A percentile compares a stretch with the other conserved stretches of the same genome.
Conservation (phyloP, 2,329 filamentous ascomycete species). For the Passalora sequoiae region DNA sequence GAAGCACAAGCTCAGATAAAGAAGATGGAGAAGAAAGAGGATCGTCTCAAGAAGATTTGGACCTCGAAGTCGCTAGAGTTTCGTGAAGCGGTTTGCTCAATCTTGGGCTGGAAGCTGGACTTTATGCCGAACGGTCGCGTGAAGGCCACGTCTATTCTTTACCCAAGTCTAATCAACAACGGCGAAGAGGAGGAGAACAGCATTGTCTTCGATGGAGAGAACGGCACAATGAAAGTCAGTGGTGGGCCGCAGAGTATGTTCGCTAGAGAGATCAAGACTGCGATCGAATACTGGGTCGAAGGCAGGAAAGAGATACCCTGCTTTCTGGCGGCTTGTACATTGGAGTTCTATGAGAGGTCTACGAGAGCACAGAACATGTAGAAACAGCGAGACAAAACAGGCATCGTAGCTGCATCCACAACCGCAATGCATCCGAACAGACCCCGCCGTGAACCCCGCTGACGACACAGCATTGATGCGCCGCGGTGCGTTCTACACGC, state of each 20-base stretch:
- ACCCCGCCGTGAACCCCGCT: not conserved
- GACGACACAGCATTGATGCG: too few species aligned
- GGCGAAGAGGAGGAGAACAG: conserved; percentile 53
- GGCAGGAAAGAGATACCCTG: conserved; percentile 90
- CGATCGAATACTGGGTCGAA: conserved; percentile 94
- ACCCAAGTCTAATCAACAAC: conserved; percentile 45
- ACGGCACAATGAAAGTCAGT: conserved; percentile 95
- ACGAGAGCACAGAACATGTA: conserved; percentile 30
- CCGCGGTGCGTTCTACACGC: too few species aligned
- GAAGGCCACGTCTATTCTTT: conserved; percentile 80
- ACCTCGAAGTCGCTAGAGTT: conserved; percentile 87
- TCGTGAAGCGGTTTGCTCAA: conserved; percentile 85
- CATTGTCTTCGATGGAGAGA: conserved; percentile 83
- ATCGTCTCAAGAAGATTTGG: conserved; percentile 89
- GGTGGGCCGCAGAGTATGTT: conserved; percentile 85
- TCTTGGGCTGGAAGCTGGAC: conserved; percentile 89
- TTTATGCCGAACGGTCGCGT: conserved; percentile 98
- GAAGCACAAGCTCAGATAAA: conserved; percentile 50
- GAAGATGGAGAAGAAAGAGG: conserved; percentile 71
- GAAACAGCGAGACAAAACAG: too few species aligned
- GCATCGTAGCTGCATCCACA: not conserved
- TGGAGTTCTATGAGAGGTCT: conserved; percentile 82
- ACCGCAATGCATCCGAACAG: not conserved
- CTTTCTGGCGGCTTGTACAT: conserved; percentile 81
- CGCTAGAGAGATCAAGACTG: conserved; percentile 73